Evolutionary conservation across 148 eudicot species (phyloP).

Genomic region (Bassia scoparia): DNA sequence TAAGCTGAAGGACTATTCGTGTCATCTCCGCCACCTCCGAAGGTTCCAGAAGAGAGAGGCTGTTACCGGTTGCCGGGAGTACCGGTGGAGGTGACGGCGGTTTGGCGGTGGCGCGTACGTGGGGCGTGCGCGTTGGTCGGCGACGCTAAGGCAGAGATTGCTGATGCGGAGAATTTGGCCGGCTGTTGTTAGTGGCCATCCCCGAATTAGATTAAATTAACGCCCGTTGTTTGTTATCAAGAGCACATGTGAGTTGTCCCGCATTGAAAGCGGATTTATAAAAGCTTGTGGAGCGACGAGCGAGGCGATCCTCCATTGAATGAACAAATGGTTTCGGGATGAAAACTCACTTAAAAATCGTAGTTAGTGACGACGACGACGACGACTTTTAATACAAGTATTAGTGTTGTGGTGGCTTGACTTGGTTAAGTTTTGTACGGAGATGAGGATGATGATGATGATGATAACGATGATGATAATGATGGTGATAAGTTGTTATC

Average conservation of each 20-base stretch:
- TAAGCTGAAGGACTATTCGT: constrained; percentile 75
- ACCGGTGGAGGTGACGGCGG: constrained; percentile 22
- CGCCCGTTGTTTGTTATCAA: too few relatives aligned
- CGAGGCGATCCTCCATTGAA: too few relatives aligned
- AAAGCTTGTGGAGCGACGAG: too few relatives aligned
- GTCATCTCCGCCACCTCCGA: constrained; percentile 58
- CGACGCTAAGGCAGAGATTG: constrained; percentile 66
- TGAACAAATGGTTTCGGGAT: too few relatives aligned
- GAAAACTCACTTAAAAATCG: too few relatives aligned
- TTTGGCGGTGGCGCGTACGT: constrained; percentile 21
- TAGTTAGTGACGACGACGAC: too few relatives aligned
- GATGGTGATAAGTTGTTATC: not conserved
- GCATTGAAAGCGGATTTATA: too few relatives aligned
- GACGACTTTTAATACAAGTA: too few relatives aligned
- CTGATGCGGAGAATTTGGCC: constrained; percentile 78
- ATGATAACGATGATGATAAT: not conserved
- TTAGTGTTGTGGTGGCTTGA: not conserved
- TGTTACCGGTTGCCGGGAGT: constrained; percentile 13
- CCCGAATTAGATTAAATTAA: constrained; percentile 46
- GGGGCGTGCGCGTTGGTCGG: constrained; percentile 52
- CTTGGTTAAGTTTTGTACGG: constrained; percentile 25
- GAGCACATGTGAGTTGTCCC: too few relatives aligned
- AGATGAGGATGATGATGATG: constrained; percentile 6
- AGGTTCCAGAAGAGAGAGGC: constrained; percentile 29
- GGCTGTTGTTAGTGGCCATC: constrained; percentile 71